Base-by-base conservation (phyloP, 2,329 filamentous ascomycete genomes). In the Elsinoe necatrix region DNA sequence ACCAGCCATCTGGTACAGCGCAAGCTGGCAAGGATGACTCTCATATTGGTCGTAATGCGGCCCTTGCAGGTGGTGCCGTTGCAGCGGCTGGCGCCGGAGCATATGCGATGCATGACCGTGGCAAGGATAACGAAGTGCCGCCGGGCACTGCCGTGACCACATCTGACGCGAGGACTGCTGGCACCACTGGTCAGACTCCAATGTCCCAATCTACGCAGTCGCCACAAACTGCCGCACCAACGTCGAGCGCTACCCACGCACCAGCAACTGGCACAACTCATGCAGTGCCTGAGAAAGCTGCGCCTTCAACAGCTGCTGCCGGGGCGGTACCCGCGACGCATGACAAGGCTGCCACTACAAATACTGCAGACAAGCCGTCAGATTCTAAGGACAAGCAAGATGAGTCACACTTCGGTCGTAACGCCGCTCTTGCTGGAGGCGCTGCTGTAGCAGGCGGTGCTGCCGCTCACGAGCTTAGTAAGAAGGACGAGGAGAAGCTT, bases 51-150 rank as follows among this genome's bases (percentile, higher is more conserved):
- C 55, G 58, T 12, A 58, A 61, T 54, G 63, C 66, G n/a, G 67
- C 66, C 8, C 39, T 67, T 8, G 67, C 54, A 20, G 66, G 63
- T n/a, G 67, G 65, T 20, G 65, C 62, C 11, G 67, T 64, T 3
- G 60, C 61, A 3, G 63, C 62, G 21, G 61, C 63, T 29, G 61
- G 59, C 4, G 54, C 57, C 25, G 61, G 58, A 7, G 69, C 65
- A 0, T 66, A 72, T 51, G 67, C 72, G 50, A 63, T 65, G 12
- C 62, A 61, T 1, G 60, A 69, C 35, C 68, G 69, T 54, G 62
- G 61, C 31, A 61, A 67, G 20, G 37, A 55, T 43, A 29, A 25
- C 11, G 50, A 34, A 16, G 21, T 37, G 14, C 29, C 50, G 31
- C 29, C 50, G 4, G 50, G 21, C 8, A 65, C 69, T 35, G 64